These are phyloP conservation scores for Zygosaccharomyces sapae DNA, from an alignment of 1,139 yeast species.

Conservation along the genomic window DNA sequence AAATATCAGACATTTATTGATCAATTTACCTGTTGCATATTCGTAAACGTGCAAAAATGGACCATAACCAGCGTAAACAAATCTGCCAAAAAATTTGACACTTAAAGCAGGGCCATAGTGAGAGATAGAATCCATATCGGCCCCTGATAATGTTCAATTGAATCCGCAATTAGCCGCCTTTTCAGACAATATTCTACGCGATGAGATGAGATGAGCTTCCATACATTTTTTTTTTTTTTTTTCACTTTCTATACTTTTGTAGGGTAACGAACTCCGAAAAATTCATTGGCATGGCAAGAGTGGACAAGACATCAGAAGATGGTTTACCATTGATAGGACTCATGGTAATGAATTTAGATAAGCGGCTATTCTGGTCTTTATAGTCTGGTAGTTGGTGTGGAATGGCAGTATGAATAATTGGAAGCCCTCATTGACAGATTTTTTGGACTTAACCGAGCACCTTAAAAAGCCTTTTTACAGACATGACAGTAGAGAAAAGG, in stretches of 20 bases:
- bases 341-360: neutral
- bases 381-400: neutral
- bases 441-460: constrained; percentile 32
- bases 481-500: constrained; percentile 33
- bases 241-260: neutral
- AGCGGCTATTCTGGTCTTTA: neutral
- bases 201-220: constrained; percentile 9
- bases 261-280: neutral
- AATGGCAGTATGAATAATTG: constrained; percentile 33
- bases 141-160: neutral
- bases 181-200: neutral
- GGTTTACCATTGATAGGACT: neutral
- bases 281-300: constrained; percentile 1
- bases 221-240: constrained; percentile 7
- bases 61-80: constrained; percentile 70
- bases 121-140: constrained; percentile 17
- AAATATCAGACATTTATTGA: constrained; percentile 50
- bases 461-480: constrained; percentile 33
- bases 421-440: constrained; percentile 34
- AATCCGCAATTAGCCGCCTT: neutral
- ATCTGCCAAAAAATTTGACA: constrained; percentile 43
- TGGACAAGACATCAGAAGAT: neutral
- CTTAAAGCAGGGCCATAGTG: constrained; percentile 71
- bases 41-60: constrained; percentile 57
- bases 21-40: constrained; percentile 40